These are phyloP conservation scores for Ophiosphaerella herpotricha DNA, from an alignment of 2,329 filamentous ascomycete species.

Conservation along the genomic window DNA sequence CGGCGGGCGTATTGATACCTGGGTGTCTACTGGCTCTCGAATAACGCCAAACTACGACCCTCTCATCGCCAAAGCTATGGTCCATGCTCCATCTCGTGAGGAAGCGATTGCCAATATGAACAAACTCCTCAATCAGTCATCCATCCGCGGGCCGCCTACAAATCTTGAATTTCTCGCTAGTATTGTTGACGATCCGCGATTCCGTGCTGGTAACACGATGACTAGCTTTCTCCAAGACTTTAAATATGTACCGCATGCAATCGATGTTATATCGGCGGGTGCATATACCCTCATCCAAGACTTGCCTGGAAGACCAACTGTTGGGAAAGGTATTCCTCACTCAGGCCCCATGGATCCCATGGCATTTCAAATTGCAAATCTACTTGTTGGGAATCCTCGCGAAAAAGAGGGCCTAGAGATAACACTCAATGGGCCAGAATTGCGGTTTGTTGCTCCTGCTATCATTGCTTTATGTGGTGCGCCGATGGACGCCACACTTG, in stretches of 20 bases:
- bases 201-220: conserved; percentile 57
- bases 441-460: conserved; percentile 60
- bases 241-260: conserved; percentile 54
- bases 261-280: conserved; percentile 62
- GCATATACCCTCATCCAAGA: conserved; percentile 65
- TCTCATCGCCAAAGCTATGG: conserved; percentile 63
- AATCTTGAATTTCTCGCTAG: conserved; percentile 61
- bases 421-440: conserved; percentile 63
- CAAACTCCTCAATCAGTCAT: conserved; percentile 51
- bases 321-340: conserved; percentile 64
- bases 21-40: conserved; percentile 62
- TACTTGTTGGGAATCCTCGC: conserved; percentile 61
- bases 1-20: conserved; percentile 64
- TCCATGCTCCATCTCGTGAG: conserved; percentile 50
- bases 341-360: conserved; percentile 66
- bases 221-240: conserved; percentile 62
- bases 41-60: conserved; percentile 65
- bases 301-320: conserved; percentile 59
- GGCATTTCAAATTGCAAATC: conserved; percentile 63
- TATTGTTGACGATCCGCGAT: conserved; percentile 55
- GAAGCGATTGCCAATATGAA: conserved; percentile 53
- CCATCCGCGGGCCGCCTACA: conserved; percentile 59
- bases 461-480: conserved; percentile 64
- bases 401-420: conserved; percentile 63
- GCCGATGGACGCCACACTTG: conserved; percentile 56